phyloP scores from a whole-genome alignment of 495 filamentous ascomycete species.

The Aspergillus cristatus region DNA sequence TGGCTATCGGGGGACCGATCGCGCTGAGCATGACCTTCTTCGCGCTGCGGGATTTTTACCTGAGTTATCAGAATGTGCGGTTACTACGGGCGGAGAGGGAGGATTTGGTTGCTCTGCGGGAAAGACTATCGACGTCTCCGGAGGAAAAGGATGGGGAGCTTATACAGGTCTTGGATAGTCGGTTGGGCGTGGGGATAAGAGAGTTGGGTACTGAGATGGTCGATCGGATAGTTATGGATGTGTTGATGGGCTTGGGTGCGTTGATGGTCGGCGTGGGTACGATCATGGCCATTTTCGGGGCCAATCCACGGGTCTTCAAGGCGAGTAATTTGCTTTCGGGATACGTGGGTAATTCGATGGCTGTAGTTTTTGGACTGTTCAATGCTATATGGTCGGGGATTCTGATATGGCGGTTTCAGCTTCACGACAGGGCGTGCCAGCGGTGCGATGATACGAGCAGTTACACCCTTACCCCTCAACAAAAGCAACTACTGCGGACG shows the following conservation, averaged over 20 bases:
- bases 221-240: conserved; percentile 42
- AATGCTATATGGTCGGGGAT: conserved; percentile 39
- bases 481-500: conserved; percentile 14
- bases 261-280: conserved; percentile 40
- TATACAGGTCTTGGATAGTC: conserved; percentile 14
- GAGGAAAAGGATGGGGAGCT: conserved; percentile 11
- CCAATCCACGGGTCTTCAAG: conserved; percentile 25
- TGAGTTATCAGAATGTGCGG: conserved; percentile 37
- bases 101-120: conserved; percentile 14
- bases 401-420: conserved; percentile 25
- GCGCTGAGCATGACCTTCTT: conserved; percentile 37
- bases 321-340: conserved; percentile 42
- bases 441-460: background rate
- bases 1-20: conserved; percentile 40
- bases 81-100: conserved; percentile 29
- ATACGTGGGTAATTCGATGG: conserved; percentile 38
- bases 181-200: conserved; percentile 28
- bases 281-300: conserved; percentile 41
- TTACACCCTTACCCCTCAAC: conserved; percentile 3
- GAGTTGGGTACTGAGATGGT: conserved; percentile 38
- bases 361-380: conserved; percentile 31
- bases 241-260: conserved; percentile 34
- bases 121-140: background rate
- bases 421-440: conserved; percentile 13
- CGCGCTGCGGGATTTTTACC: conserved; percentile 28